A percentile compares a stretch with the other conserved stretches of the same genome.
Conservation (phyloP, 306 rosid genomes). For the Dryas alaskensis region DNA sequence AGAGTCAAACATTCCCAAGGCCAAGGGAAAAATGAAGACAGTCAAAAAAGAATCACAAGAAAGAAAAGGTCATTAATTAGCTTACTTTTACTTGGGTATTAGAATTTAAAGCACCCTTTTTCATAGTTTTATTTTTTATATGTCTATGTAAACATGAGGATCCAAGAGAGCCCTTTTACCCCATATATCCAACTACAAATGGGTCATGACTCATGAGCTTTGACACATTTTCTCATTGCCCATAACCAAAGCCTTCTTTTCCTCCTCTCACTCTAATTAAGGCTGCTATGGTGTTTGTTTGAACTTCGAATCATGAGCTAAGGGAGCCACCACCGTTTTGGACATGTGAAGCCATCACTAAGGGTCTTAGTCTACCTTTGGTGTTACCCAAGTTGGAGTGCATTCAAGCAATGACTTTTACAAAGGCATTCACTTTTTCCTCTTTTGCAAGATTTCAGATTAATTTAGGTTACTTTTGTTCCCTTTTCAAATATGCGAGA, state of each 20-base stretch:
- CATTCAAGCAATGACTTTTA: constrained; percentile 55
- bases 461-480: constrained; percentile 21
- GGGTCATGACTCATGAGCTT: no score
- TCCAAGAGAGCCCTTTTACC: constrained; percentile 51
- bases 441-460: constrained; percentile 32
- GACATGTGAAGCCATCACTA: constrained; percentile 62
- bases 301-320: constrained; percentile 43
- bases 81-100: no score
- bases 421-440: constrained; percentile 49
- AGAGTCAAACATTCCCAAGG: constrained; percentile 24
- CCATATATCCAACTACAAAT: no score
- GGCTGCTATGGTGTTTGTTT: constrained; percentile 28
- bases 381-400: constrained; percentile 47
- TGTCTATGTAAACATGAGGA: constrained; percentile 2
- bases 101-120: no score
- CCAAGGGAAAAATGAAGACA: constrained; percentile 21
- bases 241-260: not conserved
- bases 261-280: not conserved
- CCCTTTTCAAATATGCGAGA: constrained; percentile 5
- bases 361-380: constrained; percentile 40
- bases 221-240: not conserved
- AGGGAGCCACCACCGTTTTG: constrained; percentile 67
- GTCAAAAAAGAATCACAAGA: constrained; percentile 19
- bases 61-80: no score
- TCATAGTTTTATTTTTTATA: no score